Evolutionary conservation across 345 rosid genomes (phyloP).

Genomic region (Salix brachista): DNA sequence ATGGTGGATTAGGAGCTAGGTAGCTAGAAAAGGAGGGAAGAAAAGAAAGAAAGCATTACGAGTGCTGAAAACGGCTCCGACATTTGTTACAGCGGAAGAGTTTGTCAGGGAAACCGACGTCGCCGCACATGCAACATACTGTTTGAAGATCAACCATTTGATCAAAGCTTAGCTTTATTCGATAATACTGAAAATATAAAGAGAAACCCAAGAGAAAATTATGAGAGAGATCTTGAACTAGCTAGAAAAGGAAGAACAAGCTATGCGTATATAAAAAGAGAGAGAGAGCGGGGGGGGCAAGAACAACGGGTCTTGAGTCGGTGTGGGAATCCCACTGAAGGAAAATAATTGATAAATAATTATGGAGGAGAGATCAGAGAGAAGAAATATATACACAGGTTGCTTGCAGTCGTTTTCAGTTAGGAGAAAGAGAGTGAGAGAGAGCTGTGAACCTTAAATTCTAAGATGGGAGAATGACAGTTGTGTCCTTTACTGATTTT

Average conservation of each 20-base stretch:
- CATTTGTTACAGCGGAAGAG: constrained; percentile 94
- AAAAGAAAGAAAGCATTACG: constrained; percentile 37
- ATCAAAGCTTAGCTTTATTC: background rate
- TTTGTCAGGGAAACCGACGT: constrained; percentile 90
- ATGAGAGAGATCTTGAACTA: background rate
- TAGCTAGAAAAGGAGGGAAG: background rate
- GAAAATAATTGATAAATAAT: background rate
- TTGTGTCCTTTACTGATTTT: constrained; percentile 19
- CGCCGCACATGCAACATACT: constrained; percentile 98
- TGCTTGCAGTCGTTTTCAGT: constrained; percentile 90
- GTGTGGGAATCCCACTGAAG: constrained; percentile 26
- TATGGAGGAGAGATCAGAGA: background rate
- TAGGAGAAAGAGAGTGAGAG: constrained; percentile 32
- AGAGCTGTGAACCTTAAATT: constrained; percentile 56
- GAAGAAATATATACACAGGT: constrained; percentile 35
- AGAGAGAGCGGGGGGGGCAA: constrained; percentile 5
- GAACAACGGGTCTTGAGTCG: constrained; percentile 21
- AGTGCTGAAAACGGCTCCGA: constrained; percentile 81
- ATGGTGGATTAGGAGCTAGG: background rate
- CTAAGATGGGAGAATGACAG: constrained; percentile 27
- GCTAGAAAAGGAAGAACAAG: background rate
- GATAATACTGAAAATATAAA: background rate
- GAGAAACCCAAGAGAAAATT: background rate
- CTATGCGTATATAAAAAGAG: background rate
- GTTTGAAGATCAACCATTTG: constrained; percentile 76